phyloP scores from a whole-genome alignment of 345 rosid genomes.

The Bruguiera gymnorhiza region DNA sequence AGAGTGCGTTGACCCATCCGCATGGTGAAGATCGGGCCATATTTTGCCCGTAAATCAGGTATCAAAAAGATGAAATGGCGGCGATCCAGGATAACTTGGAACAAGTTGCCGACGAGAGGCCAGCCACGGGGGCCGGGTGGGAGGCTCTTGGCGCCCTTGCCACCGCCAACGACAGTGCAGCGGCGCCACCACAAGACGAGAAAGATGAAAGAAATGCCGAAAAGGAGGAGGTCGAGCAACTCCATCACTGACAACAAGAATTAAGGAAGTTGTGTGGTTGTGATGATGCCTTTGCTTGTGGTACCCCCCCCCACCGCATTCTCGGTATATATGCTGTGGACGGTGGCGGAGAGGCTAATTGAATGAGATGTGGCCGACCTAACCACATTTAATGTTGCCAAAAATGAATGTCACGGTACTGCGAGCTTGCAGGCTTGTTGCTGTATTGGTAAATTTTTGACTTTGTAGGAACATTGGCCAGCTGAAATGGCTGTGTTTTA shows the following conservation, averaged over 20 bases:
- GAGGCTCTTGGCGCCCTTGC: slow-evolving; percentile 32
- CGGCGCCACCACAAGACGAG: slow-evolving; percentile 63
- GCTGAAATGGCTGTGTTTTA: too few relatives aligned
- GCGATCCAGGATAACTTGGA: slow-evolving; percentile 67
- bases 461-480: too few relatives aligned
- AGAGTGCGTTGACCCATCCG: slow-evolving; percentile 95
- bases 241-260: neutral
- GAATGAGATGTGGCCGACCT: neutral
- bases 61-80: slow-evolving; percentile 67
- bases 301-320: too few relatives aligned
- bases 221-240: slow-evolving; percentile 6
- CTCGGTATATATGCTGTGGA: neutral
- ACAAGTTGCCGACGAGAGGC: slow-evolving; percentile 81
- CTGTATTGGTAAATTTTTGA: too few relatives aligned
- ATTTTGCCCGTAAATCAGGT: slow-evolving; percentile 63
- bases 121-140: slow-evolving; percentile 89
- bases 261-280: too few relatives aligned
- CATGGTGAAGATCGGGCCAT: slow-evolving; percentile 91
- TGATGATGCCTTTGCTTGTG: too few relatives aligned
- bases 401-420: neutral
- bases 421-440: too few relatives aligned
- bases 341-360: too few relatives aligned
- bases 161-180: slow-evolving; percentile 17
- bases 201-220: slow-evolving; percentile 13
- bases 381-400: neutral